Percentiles rank a stretch among this genome's conserved stretches.
Evolutionary conservation across 1,139 yeast genomes (phyloP).

Genomic region (Geotrichum klebahnii): DNA sequence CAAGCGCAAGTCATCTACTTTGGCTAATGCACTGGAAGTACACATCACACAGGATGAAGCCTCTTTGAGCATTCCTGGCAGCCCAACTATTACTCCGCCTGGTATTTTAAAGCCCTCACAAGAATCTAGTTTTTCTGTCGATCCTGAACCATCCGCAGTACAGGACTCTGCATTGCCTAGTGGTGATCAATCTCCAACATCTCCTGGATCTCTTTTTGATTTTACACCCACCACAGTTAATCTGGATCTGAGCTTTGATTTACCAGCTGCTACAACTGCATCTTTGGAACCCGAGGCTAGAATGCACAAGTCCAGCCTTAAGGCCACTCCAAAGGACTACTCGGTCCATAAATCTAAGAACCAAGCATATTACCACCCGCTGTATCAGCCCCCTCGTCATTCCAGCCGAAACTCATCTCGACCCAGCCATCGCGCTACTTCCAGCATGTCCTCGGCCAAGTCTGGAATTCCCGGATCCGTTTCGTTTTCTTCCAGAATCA

Average conservation of each 20-base stretch:
- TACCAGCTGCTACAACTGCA: constrained; percentile 8
- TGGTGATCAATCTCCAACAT: not conserved
- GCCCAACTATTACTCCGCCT: constrained; percentile 24
- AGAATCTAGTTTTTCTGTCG: no score
- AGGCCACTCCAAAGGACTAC: constrained; percentile 12
- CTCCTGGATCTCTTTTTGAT: not conserved
- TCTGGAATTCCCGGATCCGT: constrained; percentile 41
- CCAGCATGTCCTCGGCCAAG: constrained; percentile 17
- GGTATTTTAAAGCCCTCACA: constrained; percentile 29
- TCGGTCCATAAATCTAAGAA: not conserved
- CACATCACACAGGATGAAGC: constrained; percentile 26
- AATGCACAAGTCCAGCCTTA: constrained; percentile 10
- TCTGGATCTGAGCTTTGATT: constrained; percentile 16
- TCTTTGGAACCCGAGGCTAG: constrained; percentile 15
- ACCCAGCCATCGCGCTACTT: constrained; percentile 21
- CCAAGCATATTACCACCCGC: constrained; percentile 23
- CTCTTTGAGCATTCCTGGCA: constrained; percentile 16
- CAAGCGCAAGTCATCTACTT: constrained; percentile 24
- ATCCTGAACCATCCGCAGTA: no score
- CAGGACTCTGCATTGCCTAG: no score
- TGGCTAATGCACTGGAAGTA: constrained; percentile 36
- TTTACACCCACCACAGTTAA: constrained; percentile 1
- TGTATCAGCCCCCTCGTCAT: constrained; percentile 27
- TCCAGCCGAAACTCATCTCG: constrained; percentile 18
- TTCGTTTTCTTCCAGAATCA: constrained; percentile 77